Conservation (phyloP, 805 yeast genomes). For the Kockiozyma suomiensis region DNA sequence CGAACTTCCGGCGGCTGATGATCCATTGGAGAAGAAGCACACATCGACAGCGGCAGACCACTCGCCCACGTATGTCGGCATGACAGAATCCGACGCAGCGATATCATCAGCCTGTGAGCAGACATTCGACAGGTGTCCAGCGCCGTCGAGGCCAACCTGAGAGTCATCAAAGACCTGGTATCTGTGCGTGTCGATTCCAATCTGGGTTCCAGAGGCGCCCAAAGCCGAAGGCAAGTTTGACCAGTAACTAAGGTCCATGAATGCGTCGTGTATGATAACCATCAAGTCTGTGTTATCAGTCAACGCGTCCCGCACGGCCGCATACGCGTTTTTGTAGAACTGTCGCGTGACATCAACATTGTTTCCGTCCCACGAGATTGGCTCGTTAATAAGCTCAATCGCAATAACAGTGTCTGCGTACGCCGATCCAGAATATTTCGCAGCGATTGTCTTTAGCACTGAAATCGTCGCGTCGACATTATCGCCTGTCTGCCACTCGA, state of each 20-base stretch:
- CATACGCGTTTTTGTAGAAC: conserved; percentile 67
- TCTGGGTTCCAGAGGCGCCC: conserved; percentile 50
- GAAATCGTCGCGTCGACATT: conserved; percentile 58
- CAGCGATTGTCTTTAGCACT: conserved; percentile 57
- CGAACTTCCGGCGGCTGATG: conserved; percentile 85
- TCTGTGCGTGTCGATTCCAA: conserved; percentile 84
- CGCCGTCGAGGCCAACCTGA: conserved; percentile 37
- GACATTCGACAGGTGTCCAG: conserved; percentile 17
- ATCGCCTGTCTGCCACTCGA: conserved; percentile 55
- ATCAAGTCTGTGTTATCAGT: conserved; percentile 48
- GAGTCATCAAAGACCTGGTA: conserved; percentile 77
- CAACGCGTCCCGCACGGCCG: conserved; percentile 55
- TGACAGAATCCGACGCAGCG: conserved; percentile 3
- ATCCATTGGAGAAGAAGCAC: conserved; percentile 45
- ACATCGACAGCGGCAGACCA: conserved; percentile 72
- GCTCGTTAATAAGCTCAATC: conserved; percentile 86
- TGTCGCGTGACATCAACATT: conserved; percentile 60
- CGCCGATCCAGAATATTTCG: conserved; percentile 63
- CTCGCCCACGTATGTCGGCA: conserved; percentile 67
- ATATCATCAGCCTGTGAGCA: conserved; percentile 16
- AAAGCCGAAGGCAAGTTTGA: conserved; percentile 50
- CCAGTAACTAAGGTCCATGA: conserved; percentile 64
- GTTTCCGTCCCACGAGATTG: conserved; percentile 52
- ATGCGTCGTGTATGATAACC: conserved; percentile 82
- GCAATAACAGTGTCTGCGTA: conserved; percentile 78